Conservation (phyloP, 179 eudicot species). For the Vitellaria paradoxa region DNA sequence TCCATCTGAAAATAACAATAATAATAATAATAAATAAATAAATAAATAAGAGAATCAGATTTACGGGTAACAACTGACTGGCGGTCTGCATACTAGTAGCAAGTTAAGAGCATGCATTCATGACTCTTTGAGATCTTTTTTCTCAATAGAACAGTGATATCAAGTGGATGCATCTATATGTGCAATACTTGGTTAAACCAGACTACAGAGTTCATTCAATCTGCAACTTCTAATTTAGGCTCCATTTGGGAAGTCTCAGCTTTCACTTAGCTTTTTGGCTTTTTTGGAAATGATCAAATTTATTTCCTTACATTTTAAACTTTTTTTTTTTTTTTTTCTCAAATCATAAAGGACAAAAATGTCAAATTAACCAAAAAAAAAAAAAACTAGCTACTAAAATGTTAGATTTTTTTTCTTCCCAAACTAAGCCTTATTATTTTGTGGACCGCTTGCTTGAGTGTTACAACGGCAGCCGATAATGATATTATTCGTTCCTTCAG, state of each 20-base stretch:
- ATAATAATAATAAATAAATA: too few relatives aligned
- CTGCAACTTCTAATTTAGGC: not conserved
- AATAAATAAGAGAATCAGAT: not conserved
- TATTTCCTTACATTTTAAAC: too few relatives aligned
- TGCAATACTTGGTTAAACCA: not conserved
- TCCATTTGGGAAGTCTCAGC: too few relatives aligned
- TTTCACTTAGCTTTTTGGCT: too few relatives aligned
- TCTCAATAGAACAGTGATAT: not conserved
- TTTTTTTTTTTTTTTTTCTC: too few relatives aligned
- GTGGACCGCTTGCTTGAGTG: not conserved
- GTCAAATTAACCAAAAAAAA: too few relatives aligned
- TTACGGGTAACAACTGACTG: not conserved
- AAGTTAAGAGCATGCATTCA: not conserved
- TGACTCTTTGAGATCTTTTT: not conserved
- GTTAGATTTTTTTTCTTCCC: too few relatives aligned
- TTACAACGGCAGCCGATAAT: not conserved
- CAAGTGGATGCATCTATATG: not conserved
- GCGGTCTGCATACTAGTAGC: not conserved
- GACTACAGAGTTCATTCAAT: not conserved
- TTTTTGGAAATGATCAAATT: too few relatives aligned
- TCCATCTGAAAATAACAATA: conserved; percentile 60
- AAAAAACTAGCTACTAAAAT: too few relatives aligned
- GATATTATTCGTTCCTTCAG: not conserved
- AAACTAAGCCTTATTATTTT: too few relatives aligned
- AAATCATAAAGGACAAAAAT: too few relatives aligned